A percentile compares a stretch with the other conserved stretches of the same genome.
Evolutionary conservation across 306 rosid genomes (phyloP).

Genomic region (Rosa chinensis): DNA sequence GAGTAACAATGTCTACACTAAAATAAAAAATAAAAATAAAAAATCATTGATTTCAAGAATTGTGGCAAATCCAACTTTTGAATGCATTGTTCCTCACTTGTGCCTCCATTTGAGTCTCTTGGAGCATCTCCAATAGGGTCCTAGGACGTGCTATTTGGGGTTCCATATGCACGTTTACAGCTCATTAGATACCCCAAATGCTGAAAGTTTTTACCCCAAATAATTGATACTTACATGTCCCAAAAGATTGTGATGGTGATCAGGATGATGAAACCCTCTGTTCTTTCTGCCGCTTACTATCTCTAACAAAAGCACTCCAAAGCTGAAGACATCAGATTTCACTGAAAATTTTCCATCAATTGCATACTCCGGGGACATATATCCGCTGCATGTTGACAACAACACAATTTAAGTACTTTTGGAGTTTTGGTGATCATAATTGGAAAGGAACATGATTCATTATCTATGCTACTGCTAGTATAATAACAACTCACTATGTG

Average conservation of each 20-base stretch:
- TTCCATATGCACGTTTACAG: neutral
- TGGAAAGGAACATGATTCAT: neutral
- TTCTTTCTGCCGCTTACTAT: conserved; percentile 26
- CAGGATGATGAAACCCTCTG: conserved; percentile 15
- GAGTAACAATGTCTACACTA: neutral
- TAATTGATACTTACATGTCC: conserved; percentile 27
- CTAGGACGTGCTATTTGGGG: neutral
- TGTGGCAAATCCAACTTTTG: neutral
- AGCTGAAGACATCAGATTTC: conserved; percentile 36
- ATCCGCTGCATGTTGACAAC: conserved; percentile 16
- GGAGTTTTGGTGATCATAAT: too few relatives aligned
- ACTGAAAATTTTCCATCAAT: conserved; percentile 25
- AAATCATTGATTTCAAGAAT: neutral
- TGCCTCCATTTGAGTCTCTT: neutral
- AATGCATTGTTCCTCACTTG: neutral
- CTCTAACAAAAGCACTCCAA: conserved; percentile 32
- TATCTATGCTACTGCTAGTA: neutral
- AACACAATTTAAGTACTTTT: neutral
- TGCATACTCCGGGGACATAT: conserved; percentile 36
- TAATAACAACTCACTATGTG: conserved; percentile 19
- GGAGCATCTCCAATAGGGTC: neutral
- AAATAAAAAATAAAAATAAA: neutral
- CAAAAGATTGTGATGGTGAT: conserved; percentile 28
- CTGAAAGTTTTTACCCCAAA: neutral
- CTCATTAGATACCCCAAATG: neutral